Evolutionary conservation across 345 rosid genomes (phyloP).

Genomic region (Salix purpurea): DNA sequence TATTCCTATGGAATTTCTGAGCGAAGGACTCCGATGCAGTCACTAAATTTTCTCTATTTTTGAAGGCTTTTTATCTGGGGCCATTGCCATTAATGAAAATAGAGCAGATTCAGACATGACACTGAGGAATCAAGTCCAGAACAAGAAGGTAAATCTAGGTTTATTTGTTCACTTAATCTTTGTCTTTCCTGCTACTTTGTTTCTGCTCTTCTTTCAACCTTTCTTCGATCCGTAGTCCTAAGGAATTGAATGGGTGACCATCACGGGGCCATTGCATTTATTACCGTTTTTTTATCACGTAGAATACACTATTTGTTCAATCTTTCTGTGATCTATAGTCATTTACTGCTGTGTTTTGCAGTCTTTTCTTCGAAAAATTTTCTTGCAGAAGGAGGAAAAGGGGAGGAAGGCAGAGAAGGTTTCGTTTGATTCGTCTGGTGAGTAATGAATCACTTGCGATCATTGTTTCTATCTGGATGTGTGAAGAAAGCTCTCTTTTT

Average conservation of each 20-base stretch:
- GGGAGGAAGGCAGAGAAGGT: constrained; percentile 21
- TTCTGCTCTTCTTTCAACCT: neutral
- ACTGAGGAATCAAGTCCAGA: constrained; percentile 32
- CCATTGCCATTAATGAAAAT: constrained; percentile 16
- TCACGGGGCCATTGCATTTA: neutral
- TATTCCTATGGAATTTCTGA: neutral
- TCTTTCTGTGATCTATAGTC: neutral
- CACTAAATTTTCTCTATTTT: neutral
- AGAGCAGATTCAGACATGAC: constrained; percentile 20
- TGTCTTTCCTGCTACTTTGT: neutral
- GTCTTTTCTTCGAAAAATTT: constrained; percentile 38
- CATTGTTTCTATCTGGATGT: neutral
- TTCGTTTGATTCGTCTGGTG: constrained; percentile 29
- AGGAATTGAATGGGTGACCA: neutral
- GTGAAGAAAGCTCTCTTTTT: neutral
- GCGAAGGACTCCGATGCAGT: neutral
- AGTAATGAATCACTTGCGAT: constrained; percentile 8
- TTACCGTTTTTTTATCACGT: neutral
- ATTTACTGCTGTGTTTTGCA: constrained; percentile 11
- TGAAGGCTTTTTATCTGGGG: neutral
- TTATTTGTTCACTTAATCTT: neutral
- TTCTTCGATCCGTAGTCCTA: neutral
- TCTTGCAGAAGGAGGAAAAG: constrained; percentile 31
- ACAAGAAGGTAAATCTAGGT: constrained; percentile 30
- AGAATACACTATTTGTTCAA: neutral